A percentile compares a stretch with the other conserved stretches of the same genome.
Evolutionary conservation across 2,329 filamentous ascomycete genomes (phyloP).

Genomic region (Ilyonectria robusta): DNA sequence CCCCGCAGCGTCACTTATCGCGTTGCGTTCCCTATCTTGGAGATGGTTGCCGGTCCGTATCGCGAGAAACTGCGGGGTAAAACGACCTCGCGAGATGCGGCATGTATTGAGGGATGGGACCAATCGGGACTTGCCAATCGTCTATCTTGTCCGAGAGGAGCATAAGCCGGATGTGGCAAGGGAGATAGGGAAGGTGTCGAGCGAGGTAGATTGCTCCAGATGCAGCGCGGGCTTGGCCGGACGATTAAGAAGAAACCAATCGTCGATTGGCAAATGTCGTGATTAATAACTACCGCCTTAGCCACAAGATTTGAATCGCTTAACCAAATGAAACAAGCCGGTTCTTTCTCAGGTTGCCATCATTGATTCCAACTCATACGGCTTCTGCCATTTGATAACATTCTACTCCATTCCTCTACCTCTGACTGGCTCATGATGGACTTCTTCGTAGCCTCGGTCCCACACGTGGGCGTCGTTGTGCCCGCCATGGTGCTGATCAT

Average conservation of each 20-base stretch:
- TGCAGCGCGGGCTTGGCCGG: background rate
- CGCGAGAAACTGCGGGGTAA: conserved; percentile 26
- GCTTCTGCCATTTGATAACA: background rate
- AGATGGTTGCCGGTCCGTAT: conserved; percentile 21
- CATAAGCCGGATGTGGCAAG: conserved; percentile 12
- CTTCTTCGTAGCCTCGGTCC: conserved; percentile 1
- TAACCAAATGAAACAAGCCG: background rate
- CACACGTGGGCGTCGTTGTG: conserved; percentile 10
- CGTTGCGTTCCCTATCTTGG: conserved; percentile 25
- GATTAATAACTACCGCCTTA: conserved; percentile 1
- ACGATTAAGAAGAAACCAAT: background rate
- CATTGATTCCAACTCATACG: background rate
- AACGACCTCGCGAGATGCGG: background rate
- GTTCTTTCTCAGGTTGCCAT: background rate
- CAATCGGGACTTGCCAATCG: conserved; percentile 8
- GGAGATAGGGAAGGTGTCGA: conserved; percentile 9
- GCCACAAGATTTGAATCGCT: background rate
- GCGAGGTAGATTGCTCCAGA: background rate
- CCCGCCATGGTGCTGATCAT: conserved; percentile 24
- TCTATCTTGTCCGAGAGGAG: conserved; percentile 25
- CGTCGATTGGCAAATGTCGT: background rate
- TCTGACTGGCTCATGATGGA: conserved; percentile 14
- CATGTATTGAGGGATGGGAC: background rate
- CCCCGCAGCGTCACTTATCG: conserved; percentile 14
- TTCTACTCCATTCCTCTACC: background rate